Conservation (phyloP, 192 early-diverging fungal species). For the Coemansia sp. region DNA sequence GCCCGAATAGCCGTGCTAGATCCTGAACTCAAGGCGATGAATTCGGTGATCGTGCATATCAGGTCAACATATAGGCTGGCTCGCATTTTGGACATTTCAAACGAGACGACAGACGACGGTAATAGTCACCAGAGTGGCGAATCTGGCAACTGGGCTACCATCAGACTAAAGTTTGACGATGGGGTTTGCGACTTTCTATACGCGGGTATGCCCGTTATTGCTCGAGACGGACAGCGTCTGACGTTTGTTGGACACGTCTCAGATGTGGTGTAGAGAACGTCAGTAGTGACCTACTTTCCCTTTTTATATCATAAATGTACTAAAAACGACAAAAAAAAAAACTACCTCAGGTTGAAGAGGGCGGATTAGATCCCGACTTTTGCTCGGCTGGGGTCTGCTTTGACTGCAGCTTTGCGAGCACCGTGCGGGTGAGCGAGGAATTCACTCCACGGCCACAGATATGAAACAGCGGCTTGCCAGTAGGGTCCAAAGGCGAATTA, state of each 20-base stretch:
- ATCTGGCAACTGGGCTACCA: neutral
- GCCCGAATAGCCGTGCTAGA: conserved; percentile 33
- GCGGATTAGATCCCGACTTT: neutral
- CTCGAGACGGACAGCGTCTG: conserved; percentile 41
- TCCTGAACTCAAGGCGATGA: conserved; percentile 12
- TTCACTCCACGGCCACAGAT: conserved; percentile 55
- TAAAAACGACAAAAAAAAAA: neutral
- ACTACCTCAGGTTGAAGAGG: neutral
- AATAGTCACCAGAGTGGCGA: neutral
- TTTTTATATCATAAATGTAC: neutral
- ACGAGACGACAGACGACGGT: neutral
- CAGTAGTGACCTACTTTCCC: neutral
- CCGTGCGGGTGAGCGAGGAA: conserved; percentile 51
- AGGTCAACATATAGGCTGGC: conserved; percentile 44
- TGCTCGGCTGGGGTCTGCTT: conserved; percentile 9
- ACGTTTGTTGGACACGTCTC: conserved; percentile 45
- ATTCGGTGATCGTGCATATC: conserved; percentile 43
- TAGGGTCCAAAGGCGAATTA: conserved; percentile 34
- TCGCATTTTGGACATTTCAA: conserved; percentile 25
- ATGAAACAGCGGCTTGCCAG: conserved; percentile 46
- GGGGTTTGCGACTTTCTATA: conserved; percentile 31
- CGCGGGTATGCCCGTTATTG: conserved; percentile 42
- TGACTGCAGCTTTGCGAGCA: conserved; percentile 50
- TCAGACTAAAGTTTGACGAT: conserved; percentile 40
- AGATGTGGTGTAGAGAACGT: neutral